These are phyloP conservation scores for Penicillium cinerascens DNA, from an alignment of 495 filamentous ascomycete genomes.

Conservation along the genomic window DNA sequence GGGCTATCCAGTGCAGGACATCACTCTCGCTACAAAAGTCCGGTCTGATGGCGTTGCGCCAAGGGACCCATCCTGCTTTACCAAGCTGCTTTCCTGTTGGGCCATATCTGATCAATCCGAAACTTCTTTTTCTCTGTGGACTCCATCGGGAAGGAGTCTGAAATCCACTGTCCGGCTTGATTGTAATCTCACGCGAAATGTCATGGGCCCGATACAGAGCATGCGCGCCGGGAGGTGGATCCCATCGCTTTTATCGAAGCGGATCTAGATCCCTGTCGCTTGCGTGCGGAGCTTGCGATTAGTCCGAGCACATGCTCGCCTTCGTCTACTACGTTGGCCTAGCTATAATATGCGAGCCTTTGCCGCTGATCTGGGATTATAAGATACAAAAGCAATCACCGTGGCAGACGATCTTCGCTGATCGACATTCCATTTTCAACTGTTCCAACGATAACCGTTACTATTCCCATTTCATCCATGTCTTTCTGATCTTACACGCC, in stretches of 20 bases:
- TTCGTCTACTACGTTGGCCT: not conserved
- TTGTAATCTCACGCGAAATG: slow-evolving; percentile 12
- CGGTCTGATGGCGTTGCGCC: not conserved
- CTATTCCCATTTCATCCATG: not conserved
- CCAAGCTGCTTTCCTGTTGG: not conserved
- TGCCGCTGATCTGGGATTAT: not conserved
- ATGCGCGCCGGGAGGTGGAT: slow-evolving; percentile 6
- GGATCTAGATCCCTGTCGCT: not conserved
- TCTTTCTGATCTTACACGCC: not conserved
- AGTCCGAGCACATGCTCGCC: not conserved
- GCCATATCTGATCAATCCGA: slow-evolving; percentile 11
- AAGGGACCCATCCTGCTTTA: not conserved
- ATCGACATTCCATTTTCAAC: not conserved
- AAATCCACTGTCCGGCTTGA: not conserved
- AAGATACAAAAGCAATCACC: not conserved
- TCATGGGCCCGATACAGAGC: not conserved
- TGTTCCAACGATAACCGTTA: not conserved
- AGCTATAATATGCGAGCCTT: not conserved
- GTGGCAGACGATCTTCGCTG: not conserved
- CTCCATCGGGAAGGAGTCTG: not conserved
- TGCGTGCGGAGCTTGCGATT: not conserved
- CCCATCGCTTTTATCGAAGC: slow-evolving; percentile 3
- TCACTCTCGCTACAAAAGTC: slow-evolving; percentile 15
- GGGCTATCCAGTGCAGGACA: not conserved
- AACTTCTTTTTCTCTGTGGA: slow-evolving; percentile 3